Evolutionary conservation across 148 eudicot genomes (phyloP), one percentile per base, ranked within the genome.

Genomic region (Oxyria digyna): DNA sequence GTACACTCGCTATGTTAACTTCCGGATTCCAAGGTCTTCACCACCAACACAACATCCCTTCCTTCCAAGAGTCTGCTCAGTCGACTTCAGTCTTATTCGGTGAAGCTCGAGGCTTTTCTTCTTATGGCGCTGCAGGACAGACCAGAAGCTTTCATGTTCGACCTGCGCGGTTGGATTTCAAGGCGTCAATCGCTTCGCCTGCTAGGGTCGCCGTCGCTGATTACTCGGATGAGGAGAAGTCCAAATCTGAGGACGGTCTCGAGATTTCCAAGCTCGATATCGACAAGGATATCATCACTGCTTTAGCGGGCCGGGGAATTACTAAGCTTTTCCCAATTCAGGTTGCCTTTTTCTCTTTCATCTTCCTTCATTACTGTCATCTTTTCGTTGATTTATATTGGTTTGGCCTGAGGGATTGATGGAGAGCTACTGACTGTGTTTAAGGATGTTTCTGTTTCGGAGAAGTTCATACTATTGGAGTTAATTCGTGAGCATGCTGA

Each of bases 291-390:
- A 78, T 94, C 18, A 82, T 90, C 26, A 40, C 82, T 5, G 78
- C 89, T 54, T 78, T 94, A 80, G 71, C 85, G 6, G 67, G 71
- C 18, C 83, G 71, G 74, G 98, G 98, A 4, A 93, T 93, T 65
- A 78, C 87, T 33, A 89, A 81, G 75, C 90, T 94, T 52, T 94
- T 94, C 45, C 96, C 98, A 0, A 94, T 94, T 78, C 98, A 94
- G 97, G 98, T 90, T 15, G 1, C 0, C n/a, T 33, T 4, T 68
- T 10, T 55, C 37, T 13, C 14, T 59, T 29, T 29, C 37, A 59
- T 29, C 38, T 54, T 8, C 13, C 13, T 54, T 3, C 23, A 18
- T 46, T n/a, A 17, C 9, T 54, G 38, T 35, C n/a, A n/a, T n/a
- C n/a, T n/a, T n/a, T 15, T 8, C 8, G 20, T 49, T 21, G 23